These are phyloP conservation scores for Phascolomyces articulosus DNA, from an alignment of 371 early-diverging fungal genomes.

Conservation along the genomic window DNA sequence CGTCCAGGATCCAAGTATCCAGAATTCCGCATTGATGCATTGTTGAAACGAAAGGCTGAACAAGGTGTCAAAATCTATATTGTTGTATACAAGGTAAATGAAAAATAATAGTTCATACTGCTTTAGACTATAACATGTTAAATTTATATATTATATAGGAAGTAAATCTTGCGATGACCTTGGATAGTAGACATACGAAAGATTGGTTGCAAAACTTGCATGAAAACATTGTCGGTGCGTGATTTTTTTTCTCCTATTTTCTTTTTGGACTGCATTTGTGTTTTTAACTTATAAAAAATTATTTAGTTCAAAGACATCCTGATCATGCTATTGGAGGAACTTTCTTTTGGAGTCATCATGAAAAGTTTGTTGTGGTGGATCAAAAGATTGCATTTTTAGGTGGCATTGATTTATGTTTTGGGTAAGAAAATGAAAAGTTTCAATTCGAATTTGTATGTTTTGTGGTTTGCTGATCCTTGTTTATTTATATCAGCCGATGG, in stretches of 20 bases:
- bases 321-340: slow-evolving; percentile 71
- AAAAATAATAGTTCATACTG: not conserved
- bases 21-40: slow-evolving; percentile 80
- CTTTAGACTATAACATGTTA: too few species aligned
- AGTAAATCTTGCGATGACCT: slow-evolving; percentile 76
- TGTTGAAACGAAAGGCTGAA: slow-evolving; percentile 85
- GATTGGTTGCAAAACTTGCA: slow-evolving; percentile 72
- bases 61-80: slow-evolving; percentile 91
- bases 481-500: slow-evolving; percentile 64
- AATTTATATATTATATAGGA: too few species aligned
- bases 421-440: slow-evolving; percentile 28
- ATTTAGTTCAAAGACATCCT: slow-evolving; percentile 82
- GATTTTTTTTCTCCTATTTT: not conserved
- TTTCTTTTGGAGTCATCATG: slow-evolving; percentile 84
- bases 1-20: slow-evolving; percentile 76
- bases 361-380: slow-evolving; percentile 80
- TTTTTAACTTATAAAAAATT: not conserved
- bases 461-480: slow-evolving; percentile 26
- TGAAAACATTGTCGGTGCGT: slow-evolving; percentile 72
- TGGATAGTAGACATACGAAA: slow-evolving; percentile 85
- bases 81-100: slow-evolving; percentile 83
- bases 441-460: slow-evolving; percentile 13
- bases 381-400: slow-evolving; percentile 88
- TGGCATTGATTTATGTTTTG: slow-evolving; percentile 93
- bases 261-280: too few species aligned